phyloP scores from a whole-genome alignment of 257 asterid species.

The Jasminum sambac region DNA sequence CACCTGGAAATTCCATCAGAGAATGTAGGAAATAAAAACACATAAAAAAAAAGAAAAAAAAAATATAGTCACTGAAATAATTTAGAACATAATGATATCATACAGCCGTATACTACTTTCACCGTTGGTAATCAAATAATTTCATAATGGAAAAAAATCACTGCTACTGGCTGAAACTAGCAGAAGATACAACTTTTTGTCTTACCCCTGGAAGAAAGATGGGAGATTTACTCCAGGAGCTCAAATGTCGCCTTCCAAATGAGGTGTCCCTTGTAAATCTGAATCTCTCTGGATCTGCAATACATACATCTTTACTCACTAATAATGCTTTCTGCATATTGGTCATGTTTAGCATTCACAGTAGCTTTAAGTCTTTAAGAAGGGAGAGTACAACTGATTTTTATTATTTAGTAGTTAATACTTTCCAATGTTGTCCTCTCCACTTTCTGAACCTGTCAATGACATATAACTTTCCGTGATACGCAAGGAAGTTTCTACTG shows the following conservation, averaged over 20 bases:
- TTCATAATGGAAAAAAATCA: background rate
- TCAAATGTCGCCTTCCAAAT: slow-evolving; percentile 59
- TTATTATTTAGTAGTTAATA: background rate
- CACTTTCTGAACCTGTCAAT: background rate
- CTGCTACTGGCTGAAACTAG: background rate
- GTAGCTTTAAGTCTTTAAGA: background rate
- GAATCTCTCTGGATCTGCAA: slow-evolving; percentile 59
- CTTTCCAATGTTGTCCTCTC: background rate
- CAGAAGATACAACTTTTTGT: slow-evolving; percentile 6
- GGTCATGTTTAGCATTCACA: background rate
- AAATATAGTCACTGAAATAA: too few relatives aligned
- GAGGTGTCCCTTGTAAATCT: slow-evolving; percentile 64
- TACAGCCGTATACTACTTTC: background rate
- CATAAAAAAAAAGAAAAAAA: too few relatives aligned
- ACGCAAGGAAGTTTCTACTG: background rate
- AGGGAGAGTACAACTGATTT: background rate
- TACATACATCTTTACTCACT: background rate
- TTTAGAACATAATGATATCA: background rate
- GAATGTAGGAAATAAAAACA: background rate
- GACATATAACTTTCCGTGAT: background rate
- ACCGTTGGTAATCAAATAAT: background rate
- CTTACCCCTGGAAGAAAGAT: slow-evolving; percentile 50
- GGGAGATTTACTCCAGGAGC: slow-evolving; percentile 53
- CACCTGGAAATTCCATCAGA: slow-evolving; percentile 34
- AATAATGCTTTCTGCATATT: background rate